Evolutionary conservation across 495 filamentous ascomycete species (phyloP).

Genomic region (Cercophora samala): DNA sequence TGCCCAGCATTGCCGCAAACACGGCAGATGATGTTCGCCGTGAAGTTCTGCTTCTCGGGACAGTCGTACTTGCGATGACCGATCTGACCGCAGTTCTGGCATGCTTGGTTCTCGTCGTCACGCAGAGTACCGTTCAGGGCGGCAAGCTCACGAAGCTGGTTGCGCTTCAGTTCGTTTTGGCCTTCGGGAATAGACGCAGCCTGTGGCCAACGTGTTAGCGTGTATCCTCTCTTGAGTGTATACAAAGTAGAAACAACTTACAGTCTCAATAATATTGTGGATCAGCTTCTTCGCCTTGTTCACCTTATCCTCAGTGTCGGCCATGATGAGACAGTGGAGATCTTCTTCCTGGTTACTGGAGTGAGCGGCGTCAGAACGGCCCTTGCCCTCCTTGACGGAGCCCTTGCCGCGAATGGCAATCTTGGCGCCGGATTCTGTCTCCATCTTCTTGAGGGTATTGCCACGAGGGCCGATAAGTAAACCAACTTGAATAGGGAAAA

Average conservation of each 20-base stretch:
- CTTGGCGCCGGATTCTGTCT: conserved; percentile 91
- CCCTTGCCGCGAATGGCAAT: conserved; percentile 99
- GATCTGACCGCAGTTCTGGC: conserved; percentile 99
- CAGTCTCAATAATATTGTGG: conserved; percentile 96
- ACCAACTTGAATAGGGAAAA: conserved; percentile 90
- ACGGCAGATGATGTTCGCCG: conserved; percentile 97
- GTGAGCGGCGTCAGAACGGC: conserved; percentile 95
- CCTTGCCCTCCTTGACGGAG: conserved; percentile 99
- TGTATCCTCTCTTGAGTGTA: not conserved
- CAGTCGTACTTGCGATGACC: conserved; percentile 99
- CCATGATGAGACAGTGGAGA: conserved; percentile 98
- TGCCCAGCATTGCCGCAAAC: conserved; percentile 69
- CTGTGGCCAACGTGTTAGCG: conserved; percentile 47
- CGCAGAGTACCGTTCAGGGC: conserved; percentile 97
- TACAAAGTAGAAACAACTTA: conserved; percentile 48
- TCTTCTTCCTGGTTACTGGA: conserved; percentile 99
- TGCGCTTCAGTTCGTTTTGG: conserved; percentile 96
- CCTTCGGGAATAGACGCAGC: conserved; percentile 97
- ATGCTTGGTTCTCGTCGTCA: conserved; percentile 98
- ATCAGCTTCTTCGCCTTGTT: conserved; percentile 97
- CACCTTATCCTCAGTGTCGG: conserved; percentile 96
- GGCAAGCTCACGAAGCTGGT: conserved; percentile 94
- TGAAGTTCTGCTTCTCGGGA: conserved; percentile 95
- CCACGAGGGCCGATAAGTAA: conserved; percentile 99
- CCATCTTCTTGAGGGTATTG: conserved; percentile 99